Conservation (phyloP, 768 basidiomycete genomes). For the Mycena pura region DNA sequence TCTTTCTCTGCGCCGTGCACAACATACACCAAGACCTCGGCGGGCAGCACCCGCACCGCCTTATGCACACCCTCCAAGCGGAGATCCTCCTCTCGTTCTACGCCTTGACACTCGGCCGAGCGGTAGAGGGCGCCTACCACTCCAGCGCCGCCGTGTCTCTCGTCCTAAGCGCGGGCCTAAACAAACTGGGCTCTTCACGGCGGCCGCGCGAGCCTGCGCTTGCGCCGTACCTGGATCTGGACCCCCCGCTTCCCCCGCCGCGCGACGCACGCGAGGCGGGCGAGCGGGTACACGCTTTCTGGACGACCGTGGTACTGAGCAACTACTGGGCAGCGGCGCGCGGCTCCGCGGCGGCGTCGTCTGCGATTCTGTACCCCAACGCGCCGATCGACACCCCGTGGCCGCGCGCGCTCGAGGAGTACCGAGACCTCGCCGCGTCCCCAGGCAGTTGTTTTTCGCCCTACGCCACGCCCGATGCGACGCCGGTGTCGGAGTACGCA, state of each 20-base stretch:
- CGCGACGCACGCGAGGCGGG: slow-evolving; percentile 42
- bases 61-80: slow-evolving; percentile 56
- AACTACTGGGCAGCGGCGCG: slow-evolving; percentile 51
- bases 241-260: slow-evolving; percentile 27
- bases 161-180: slow-evolving; percentile 42
- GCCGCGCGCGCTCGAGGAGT: slow-evolving; percentile 46
- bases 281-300: slow-evolving; percentile 45
- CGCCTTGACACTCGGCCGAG: slow-evolving; percentile 56
- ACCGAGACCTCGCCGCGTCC: slow-evolving; percentile 37
- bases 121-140: slow-evolving; percentile 53
- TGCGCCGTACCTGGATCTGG: no score
- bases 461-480: not conserved
- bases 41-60: slow-evolving; percentile 45
- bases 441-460: not conserved
- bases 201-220: slow-evolving; percentile 40
- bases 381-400: slow-evolving; percentile 42
- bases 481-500: no score
- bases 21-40: slow-evolving; percentile 44
- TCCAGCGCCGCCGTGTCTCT: slow-evolving; percentile 43
- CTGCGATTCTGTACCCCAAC: not conserved
- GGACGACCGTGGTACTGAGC: slow-evolving; percentile 42
- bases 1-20: slow-evolving; percentile 50
- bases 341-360: slow-evolving; percentile 33
- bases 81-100: slow-evolving; percentile 63
- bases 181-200: slow-evolving; percentile 36